phyloP scores from a whole-genome alignment of 139 green algal species.

The Auxenochlorella pyrenoidosa region DNA sequence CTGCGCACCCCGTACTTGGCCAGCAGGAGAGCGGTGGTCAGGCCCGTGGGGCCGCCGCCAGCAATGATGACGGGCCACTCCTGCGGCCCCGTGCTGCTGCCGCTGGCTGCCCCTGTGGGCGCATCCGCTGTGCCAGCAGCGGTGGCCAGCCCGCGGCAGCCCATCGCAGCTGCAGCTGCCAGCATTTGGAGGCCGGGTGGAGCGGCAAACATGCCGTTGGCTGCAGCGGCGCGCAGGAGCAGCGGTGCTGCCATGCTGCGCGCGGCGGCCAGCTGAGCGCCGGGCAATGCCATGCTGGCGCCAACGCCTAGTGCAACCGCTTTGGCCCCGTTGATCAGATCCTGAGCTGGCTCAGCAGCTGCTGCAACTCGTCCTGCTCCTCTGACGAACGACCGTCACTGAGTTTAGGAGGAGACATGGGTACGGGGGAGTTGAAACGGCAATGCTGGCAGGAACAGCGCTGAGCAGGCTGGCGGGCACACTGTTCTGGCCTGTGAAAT shows the following conservation, averaged over 20 bases:
- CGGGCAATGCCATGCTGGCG: background rate
- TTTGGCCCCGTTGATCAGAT: background rate
- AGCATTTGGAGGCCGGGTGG: background rate
- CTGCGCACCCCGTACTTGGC: constrained; percentile 62
- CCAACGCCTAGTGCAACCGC: background rate
- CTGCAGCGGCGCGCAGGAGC: background rate
- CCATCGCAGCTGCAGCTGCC: background rate
- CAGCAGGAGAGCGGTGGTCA: constrained; percentile 76
- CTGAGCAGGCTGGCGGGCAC: no score
- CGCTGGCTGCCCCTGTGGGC: background rate
- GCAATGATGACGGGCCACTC: constrained; percentile 76
- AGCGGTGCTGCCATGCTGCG: background rate
- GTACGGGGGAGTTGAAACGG: no score
- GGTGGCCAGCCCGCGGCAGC: background rate
- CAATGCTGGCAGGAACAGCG: no score
- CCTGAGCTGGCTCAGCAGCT: constrained; percentile 43
- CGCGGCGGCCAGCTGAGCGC: background rate
- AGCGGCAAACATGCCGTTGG: background rate
- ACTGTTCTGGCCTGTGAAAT: no score
- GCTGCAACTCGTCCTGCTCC: constrained; percentile 36
- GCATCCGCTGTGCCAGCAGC: background rate
- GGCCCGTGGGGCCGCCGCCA: constrained; percentile 83
- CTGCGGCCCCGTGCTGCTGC: constrained; percentile 8
- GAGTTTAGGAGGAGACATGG: background rate
- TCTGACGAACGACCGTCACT: background rate